Evolutionary conservation across 257 asterid species (phyloP).

Genomic region (Buddleja alternifolia): DNA sequence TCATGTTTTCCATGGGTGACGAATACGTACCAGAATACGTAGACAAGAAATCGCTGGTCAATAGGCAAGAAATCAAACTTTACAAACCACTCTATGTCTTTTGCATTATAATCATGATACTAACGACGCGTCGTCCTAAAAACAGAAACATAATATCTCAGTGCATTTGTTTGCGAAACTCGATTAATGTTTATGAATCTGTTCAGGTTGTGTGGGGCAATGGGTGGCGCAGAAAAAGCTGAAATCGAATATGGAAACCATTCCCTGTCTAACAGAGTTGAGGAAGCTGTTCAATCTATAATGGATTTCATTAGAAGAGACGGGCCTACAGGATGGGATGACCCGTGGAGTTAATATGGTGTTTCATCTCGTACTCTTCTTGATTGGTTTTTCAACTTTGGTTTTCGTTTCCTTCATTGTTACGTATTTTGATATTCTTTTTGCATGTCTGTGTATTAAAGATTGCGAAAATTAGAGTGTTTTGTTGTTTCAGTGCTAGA

Average conservation of each 20-base stretch:
- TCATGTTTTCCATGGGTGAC: constrained; percentile 92
- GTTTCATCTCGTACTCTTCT: not conserved
- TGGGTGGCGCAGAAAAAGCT: constrained; percentile 91
- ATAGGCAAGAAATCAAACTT: constrained; percentile 58
- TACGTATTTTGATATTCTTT: not conserved
- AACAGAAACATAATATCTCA: not conserved
- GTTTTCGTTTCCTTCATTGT: not conserved
- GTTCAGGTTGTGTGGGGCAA: constrained; percentile 69
- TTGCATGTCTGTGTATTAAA: constrained; percentile 27
- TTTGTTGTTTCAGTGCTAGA: not conserved
- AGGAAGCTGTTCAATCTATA: constrained; percentile 79
- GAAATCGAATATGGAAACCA: constrained; percentile 83
- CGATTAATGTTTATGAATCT: constrained; percentile 15
- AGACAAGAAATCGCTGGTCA: constrained; percentile 84
- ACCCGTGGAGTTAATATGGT: constrained; percentile 70
- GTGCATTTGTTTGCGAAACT: not conserved
- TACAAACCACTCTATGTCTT: not conserved
- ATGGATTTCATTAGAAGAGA: constrained; percentile 77
- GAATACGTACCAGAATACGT: constrained; percentile 89
- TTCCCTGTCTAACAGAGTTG: constrained; percentile 76
- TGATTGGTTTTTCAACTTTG: constrained; percentile 1
- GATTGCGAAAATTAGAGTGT: constrained; percentile 8
- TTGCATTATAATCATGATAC: not conserved
- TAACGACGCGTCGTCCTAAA: not conserved
- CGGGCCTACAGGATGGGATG: constrained; percentile 96